phyloP scores from a whole-genome alignment of 176 grass and related monocot genomes.

The Pontederia crassipes region DNA sequence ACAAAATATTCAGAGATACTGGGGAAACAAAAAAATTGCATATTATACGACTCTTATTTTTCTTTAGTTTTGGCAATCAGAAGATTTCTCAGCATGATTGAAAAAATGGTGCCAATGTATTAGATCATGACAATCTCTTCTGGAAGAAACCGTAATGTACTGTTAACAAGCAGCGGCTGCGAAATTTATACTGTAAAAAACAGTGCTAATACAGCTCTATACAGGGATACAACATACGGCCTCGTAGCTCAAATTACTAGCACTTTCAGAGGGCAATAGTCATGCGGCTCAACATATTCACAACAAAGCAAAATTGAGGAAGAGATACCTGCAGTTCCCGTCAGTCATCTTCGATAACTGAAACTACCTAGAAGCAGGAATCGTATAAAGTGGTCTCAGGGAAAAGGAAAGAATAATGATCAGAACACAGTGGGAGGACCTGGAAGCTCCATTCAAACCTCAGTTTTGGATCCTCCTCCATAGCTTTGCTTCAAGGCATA shows the following conservation, averaged over 20 bases:
- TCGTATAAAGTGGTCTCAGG: conserved; percentile 2
- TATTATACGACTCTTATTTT: too few relatives aligned
- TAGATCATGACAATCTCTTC: too few relatives aligned
- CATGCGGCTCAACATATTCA: conserved; percentile 24
- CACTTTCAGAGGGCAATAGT: background rate
- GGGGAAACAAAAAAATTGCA: too few relatives aligned
- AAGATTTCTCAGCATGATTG: too few relatives aligned
- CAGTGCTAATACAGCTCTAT: conserved; percentile 22
- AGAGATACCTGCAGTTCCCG: conserved; percentile 22
- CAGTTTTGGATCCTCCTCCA: background rate
- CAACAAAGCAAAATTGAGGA: conserved; percentile 28
- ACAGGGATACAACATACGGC: conserved; percentile 26
- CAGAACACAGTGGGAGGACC: conserved; percentile 12
- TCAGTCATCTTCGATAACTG: conserved; percentile 69
- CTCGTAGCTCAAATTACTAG: background rate
- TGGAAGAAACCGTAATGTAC: too few relatives aligned
- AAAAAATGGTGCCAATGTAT: too few relatives aligned
- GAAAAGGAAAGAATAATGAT: conserved; percentile 44
- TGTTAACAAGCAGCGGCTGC: too few relatives aligned
- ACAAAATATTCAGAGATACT: too few relatives aligned
- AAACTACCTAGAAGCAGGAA: conserved; percentile 37
- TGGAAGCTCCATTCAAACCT: too few relatives aligned
- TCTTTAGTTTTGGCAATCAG: too few relatives aligned
- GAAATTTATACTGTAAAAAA: too few relatives aligned
- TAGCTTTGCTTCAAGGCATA: background rate